Percentiles rank a stretch among this genome's conserved stretches.
phyloP scores from a whole-genome alignment of 225 moss, liverwort and hornwort genomes.

The Bryum argenteum region DNA sequence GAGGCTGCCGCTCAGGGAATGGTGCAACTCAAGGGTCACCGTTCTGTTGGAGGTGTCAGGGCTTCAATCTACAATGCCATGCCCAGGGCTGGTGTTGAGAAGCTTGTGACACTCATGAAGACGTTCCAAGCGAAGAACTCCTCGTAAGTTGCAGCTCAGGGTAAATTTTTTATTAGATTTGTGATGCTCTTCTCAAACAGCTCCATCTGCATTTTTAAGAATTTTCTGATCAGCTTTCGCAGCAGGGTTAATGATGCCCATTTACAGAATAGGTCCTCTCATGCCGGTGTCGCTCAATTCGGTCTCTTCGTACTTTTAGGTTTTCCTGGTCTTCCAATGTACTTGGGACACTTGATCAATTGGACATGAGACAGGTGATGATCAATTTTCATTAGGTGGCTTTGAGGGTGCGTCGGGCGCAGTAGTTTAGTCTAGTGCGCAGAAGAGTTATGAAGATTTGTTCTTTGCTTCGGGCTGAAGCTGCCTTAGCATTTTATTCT shows the following conservation, averaged over 20 bases:
- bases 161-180: neutral
- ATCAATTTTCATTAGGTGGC: no score
- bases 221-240: constrained; percentile 19
- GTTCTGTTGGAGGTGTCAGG: constrained; percentile 95
- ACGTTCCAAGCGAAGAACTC: constrained; percentile 79
- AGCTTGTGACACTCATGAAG: constrained; percentile 94
- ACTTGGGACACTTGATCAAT: no score
- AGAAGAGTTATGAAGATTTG: no score
- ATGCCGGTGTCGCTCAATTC: no score
- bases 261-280: neutral
- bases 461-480: no score
- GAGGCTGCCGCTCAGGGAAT: constrained; percentile 78
- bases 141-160: constrained; percentile 30
- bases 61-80: constrained; percentile 99
- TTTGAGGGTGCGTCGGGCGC: no score
- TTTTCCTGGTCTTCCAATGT: no score
- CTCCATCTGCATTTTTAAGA: constrained; percentile 8
- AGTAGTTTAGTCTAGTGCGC: no score
- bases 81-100: constrained; percentile 95
- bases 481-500: no score
- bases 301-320: no score
- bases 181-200: constrained; percentile 8
- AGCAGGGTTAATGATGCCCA: no score
- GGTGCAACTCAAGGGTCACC: constrained; percentile 97
- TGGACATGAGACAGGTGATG: no score